phyloP scores from a whole-genome alignment of 495 filamentous ascomycete species.

The Penicillium tannophilum region DNA sequence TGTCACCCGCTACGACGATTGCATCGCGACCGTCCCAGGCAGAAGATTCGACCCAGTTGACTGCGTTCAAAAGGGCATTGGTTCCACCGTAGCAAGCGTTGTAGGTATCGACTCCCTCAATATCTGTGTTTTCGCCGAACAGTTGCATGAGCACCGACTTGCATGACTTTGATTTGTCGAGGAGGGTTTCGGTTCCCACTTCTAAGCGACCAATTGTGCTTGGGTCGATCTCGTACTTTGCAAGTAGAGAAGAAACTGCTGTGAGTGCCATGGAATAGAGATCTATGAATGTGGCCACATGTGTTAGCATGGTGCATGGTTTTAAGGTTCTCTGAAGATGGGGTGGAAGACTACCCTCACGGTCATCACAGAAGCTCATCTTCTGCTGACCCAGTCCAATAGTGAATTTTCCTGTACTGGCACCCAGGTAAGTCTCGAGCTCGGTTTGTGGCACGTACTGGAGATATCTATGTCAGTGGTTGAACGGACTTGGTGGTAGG shows the following conservation, averaged over 20 bases:
- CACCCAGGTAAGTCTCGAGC: slow-evolving; percentile 96
- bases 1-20: slow-evolving; percentile 91
- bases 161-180: slow-evolving; percentile 99
- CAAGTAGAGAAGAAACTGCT: slow-evolving; percentile 78
- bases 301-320: neutral
- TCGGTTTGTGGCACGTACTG: slow-evolving; percentile 95
- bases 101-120: slow-evolving; percentile 95
- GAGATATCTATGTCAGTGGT: neutral
- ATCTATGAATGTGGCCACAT: slow-evolving; percentile 53
- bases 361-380: slow-evolving; percentile 99
- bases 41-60: slow-evolving; percentile 98
- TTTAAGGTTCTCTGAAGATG: neutral
- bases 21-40: slow-evolving; percentile 94
- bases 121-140: slow-evolving; percentile 82
- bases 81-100: slow-evolving; percentile 99
- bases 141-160: slow-evolving; percentile 98
- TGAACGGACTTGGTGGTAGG: neutral
- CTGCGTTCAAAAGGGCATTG: slow-evolving; percentile 90
- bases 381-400: slow-evolving; percentile 98
- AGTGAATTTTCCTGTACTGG: slow-evolving; percentile 90
- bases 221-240: slow-evolving; percentile 89
- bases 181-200: slow-evolving; percentile 95
- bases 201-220: slow-evolving; percentile 89
- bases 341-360: slow-evolving; percentile 69
- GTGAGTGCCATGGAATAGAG: slow-evolving; percentile 97